Percentiles rank a stretch among this genome's conserved stretches.
Conservation (phyloP, 768 basidiomycete species). For the Lentinula sp. region DNA sequence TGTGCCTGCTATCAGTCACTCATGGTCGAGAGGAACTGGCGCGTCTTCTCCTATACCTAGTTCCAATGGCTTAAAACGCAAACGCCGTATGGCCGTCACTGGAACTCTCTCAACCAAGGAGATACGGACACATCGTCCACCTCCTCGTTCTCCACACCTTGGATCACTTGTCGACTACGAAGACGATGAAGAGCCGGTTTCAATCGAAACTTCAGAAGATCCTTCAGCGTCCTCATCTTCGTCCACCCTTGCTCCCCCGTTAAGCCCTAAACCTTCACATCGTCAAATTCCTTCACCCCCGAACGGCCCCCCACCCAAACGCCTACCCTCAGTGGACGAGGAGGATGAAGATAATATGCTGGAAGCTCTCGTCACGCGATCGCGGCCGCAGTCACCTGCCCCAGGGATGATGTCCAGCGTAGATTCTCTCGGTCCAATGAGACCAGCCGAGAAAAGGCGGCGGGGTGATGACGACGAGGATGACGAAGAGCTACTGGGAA, state of each 20-base stretch:
- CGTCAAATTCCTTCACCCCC: conserved; percentile 27
- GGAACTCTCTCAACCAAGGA: conserved; percentile 30
- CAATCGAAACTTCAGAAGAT: conserved; percentile 7
- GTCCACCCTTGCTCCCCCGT: conserved; percentile 25
- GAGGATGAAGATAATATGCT: conserved; percentile 56
- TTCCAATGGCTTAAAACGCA: conserved; percentile 48
- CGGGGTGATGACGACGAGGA: conserved; percentile 73
- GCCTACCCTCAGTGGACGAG: conserved; percentile 28
- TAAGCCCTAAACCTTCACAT: conserved; percentile 31
- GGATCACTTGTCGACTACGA: conserved; percentile 70
- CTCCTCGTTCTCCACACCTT: conserved; percentile 47
- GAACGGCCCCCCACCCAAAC: conserved; percentile 36
- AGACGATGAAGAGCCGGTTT: conserved; percentile 61
- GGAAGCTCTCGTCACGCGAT: conserved; percentile 44
- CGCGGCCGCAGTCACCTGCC: conserved; percentile 32
- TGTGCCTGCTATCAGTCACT: conserved; percentile 31
- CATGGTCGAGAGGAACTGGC: conserved; percentile 26
- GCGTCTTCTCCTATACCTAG: conserved; percentile 25
- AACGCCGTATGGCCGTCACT: conserved; percentile 42
- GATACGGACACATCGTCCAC: conserved; percentile 31
- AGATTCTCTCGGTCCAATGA: conserved; percentile 34
- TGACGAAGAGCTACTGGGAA: conserved; percentile 58
- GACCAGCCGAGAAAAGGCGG: conserved; percentile 64
- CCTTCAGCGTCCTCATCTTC: conserved; percentile 21
- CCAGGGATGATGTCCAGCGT: conserved; percentile 26